phyloP scores from a whole-genome alignment of 441 rosid genomes.

The Raphanus hybrid region DNA sequence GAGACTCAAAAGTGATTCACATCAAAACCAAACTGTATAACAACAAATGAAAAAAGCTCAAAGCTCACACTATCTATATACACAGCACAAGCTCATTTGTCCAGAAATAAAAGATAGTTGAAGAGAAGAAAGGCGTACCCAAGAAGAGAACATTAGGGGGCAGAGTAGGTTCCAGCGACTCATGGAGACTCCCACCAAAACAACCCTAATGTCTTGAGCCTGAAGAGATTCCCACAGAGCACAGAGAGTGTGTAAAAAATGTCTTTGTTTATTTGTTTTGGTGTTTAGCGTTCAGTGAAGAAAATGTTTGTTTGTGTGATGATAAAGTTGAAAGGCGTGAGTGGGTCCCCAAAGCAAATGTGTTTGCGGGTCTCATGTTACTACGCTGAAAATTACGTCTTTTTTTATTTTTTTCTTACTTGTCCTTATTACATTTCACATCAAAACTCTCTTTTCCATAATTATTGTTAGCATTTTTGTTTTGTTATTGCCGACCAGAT shows the following conservation, averaged over 20 bases:
- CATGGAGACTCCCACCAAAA: not conserved
- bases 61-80: not conserved
- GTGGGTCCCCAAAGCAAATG: conserved; percentile 26
- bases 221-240: conserved; percentile 20
- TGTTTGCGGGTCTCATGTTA: conserved; percentile 24
- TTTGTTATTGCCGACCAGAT: not conserved
- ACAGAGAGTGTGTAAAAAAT: conserved; percentile 18
- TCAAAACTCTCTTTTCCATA: conserved; percentile 18
- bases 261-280: conserved; percentile 3
- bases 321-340: conserved; percentile 7
- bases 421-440: conserved; percentile 22
- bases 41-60: conserved; percentile 15
- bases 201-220: conserved; percentile 18
- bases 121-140: not conserved
- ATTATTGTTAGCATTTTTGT: conserved; percentile 1
- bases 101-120: too few relatives aligned
- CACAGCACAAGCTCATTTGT: conserved; percentile 1
- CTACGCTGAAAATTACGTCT: conserved; percentile 21
- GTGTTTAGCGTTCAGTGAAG: conserved; percentile 23
- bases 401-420: not conserved
- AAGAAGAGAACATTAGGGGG: not conserved
- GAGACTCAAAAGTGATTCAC: not conserved
- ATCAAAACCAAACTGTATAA: not conserved
- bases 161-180: not conserved
- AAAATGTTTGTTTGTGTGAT: conserved; percentile 2